Conservation (phyloP, 148 eudicot genomes). For the Amaranthus hypochondriacus region DNA sequence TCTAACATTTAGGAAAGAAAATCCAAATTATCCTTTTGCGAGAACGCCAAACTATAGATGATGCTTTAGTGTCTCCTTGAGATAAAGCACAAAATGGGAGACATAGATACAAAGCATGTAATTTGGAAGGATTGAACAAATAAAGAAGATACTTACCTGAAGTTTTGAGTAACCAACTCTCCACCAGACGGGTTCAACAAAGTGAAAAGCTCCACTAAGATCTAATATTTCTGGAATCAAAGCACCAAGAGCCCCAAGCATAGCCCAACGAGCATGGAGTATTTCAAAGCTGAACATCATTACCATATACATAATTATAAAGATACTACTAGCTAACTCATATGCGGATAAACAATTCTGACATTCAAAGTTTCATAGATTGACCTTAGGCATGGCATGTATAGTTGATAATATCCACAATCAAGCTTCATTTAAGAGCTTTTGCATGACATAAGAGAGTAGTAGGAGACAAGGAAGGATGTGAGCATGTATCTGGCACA, state of each 20-base stretch:
- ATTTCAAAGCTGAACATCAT: slow-evolving; percentile 71
- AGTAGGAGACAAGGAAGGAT: neutral
- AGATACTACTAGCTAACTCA: no score
- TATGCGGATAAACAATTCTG: no score
- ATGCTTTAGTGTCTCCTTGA: neutral
- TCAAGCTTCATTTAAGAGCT: neutral
- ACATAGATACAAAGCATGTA: neutral
- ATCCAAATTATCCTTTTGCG: neutral
- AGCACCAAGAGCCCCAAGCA: slow-evolving; percentile 99
- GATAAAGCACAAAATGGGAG: neutral
- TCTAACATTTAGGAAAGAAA: neutral
- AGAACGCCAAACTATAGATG: neutral
- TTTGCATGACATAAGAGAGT: neutral
- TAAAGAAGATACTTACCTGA: slow-evolving; percentile 42
- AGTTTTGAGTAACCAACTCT: slow-evolving; percentile 96
- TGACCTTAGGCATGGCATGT: no score
- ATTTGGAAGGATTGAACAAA: neutral
- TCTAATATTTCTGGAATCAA: slow-evolving; percentile 83
- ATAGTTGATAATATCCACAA: neutral
- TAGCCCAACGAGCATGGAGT: slow-evolving; percentile 99
- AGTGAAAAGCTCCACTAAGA: slow-evolving; percentile 64
- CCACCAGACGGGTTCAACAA: slow-evolving; percentile 99
- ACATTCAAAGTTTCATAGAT: no score
- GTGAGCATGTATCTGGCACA: neutral
- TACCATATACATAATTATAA: slow-evolving; percentile 2